These are phyloP conservation scores for Nadsonia commutata DNA, from an alignment of 1,139 yeast genomes.

Conservation along the genomic window DNA sequence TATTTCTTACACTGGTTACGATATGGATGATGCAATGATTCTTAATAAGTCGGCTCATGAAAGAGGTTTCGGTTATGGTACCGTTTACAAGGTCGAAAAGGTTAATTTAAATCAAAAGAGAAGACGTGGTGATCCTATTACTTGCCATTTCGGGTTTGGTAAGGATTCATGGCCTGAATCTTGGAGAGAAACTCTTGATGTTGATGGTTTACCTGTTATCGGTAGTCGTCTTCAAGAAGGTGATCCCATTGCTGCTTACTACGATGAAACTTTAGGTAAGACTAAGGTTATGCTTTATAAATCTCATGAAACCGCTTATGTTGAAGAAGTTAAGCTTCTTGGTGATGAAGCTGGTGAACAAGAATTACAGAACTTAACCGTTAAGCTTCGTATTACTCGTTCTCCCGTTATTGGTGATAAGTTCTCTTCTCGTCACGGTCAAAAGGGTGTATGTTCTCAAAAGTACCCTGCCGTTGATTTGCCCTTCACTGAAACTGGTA, in stretches of 20 bases:
- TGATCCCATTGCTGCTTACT: conserved; percentile 88
- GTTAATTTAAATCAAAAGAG: conserved; percentile 66
- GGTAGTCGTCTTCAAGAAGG: conserved; percentile 88
- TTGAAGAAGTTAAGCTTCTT: conserved; percentile 84
- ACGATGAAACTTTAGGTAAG: conserved; percentile 79
- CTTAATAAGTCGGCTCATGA: conserved; percentile 93
- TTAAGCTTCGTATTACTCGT: conserved; percentile 84
- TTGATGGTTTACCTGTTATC: conserved; percentile 83
- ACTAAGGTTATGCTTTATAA: conserved; percentile 89
- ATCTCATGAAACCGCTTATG: conserved; percentile 86
- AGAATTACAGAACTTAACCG: conserved; percentile 74
- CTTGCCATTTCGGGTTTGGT: conserved; percentile 93
- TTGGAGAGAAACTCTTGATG: conserved; percentile 80
- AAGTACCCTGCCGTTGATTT: conserved; percentile 95
- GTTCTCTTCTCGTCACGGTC: conserved; percentile 97
- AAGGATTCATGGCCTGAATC: conserved; percentile 79
- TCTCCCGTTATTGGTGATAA: conserved; percentile 94
- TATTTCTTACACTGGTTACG: conserved; percentile 95
- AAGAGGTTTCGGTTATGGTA: conserved; percentile 96
- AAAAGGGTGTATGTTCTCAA: conserved; percentile 97
- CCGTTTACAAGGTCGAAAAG: conserved; percentile 88
- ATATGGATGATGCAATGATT: conserved; percentile 99
- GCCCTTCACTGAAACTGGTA: conserved; percentile 95
- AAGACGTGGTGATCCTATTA: conserved; percentile 86
- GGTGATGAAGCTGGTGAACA: conserved; percentile 71